Evolutionary conservation across 2,329 filamentous ascomycete species (phyloP), one percentile per base, ranked within the genome.

Genomic region (Pezicula radicicola): DNA sequence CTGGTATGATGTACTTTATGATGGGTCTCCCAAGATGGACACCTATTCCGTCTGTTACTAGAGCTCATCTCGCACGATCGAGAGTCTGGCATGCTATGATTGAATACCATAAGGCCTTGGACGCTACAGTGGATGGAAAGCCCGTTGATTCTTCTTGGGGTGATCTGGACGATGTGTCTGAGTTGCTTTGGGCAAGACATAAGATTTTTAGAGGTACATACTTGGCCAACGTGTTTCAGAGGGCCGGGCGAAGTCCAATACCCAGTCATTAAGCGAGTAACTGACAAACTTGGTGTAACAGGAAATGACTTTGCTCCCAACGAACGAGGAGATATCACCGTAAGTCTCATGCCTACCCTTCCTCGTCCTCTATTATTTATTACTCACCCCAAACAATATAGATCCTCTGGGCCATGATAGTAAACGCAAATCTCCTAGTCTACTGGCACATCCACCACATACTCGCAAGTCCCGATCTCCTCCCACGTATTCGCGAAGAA

Each of bases 1-100:
- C 68, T 18, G 76, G 75, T 5, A 80, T 83, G 60, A 72, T 76
- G 42, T 72, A 74, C 18, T 70, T 87, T 27, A 69, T 79, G 3
- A 70, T 77, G 9, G 83, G 83, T 0, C 61, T 82, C 4, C 80
- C 82, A 13, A 73, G 77, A 19, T 80, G 78, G 71, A 63, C 76
- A 16, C 81, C 81, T 3, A 68, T 79, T 25, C 79, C 79, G 2
- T 70, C 72, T 0, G 64, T 80, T 10, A 73, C 73, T 3, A 66
- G 69, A 27, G 77, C 79, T 9, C 72, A 78, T 58, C 68, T 74
- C 36, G 73, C 75, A 16, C 68, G 76, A 10, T 66, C 68, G 27
- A 68, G 71, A 44, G 59, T 78, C 27, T 62, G 72, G 35, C 56
- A 69, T 46, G 65, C 68, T 9, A 60, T 79, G 41, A 65, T 70